A percentile compares a stretch with the other conserved stretches of the same genome.
Conservation (phyloP, 306 rosid genomes). For the Argentina anserina region DNA sequence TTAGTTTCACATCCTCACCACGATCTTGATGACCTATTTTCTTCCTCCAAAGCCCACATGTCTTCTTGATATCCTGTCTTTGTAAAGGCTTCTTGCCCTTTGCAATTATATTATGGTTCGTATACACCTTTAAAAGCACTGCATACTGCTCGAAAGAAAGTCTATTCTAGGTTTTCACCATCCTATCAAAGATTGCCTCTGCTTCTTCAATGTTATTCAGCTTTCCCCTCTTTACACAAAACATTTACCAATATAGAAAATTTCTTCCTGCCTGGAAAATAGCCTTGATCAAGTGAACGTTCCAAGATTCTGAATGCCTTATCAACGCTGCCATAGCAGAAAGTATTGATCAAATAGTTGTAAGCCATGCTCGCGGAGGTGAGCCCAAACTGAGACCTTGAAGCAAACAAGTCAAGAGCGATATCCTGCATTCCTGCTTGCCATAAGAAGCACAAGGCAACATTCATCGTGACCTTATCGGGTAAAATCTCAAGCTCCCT, state of each 20-base stretch:
- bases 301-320: constrained; percentile 49
- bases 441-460: constrained; percentile 74
- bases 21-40: too few species aligned
- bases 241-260: constrained; percentile 47
- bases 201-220: constrained; percentile 66
- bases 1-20: too few species aligned
- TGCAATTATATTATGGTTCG: constrained; percentile 47
- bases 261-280: constrained; percentile 45
- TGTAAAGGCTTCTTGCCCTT: too few species aligned
- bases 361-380: constrained; percentile 54
- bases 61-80: too few species aligned
- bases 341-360: constrained; percentile 61
- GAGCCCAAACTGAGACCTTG: constrained; percentile 51
- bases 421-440: constrained; percentile 69
- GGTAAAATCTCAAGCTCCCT: constrained; percentile 47
- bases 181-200: constrained; percentile 57
- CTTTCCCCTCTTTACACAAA: constrained; percentile 51
- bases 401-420: constrained; percentile 51
- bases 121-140: constrained; percentile 59
- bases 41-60: too few species aligned
- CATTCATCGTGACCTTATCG: constrained; percentile 61
- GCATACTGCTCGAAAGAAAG: constrained; percentile 41
- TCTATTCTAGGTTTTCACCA: constrained; percentile 40
- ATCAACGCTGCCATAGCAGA: constrained; percentile 51
- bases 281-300: constrained; percentile 35